These are phyloP conservation scores for Phytophthora pinifolia DNA, from an alignment of 352 stramenopile species.

Conservation along the genomic window DNA sequence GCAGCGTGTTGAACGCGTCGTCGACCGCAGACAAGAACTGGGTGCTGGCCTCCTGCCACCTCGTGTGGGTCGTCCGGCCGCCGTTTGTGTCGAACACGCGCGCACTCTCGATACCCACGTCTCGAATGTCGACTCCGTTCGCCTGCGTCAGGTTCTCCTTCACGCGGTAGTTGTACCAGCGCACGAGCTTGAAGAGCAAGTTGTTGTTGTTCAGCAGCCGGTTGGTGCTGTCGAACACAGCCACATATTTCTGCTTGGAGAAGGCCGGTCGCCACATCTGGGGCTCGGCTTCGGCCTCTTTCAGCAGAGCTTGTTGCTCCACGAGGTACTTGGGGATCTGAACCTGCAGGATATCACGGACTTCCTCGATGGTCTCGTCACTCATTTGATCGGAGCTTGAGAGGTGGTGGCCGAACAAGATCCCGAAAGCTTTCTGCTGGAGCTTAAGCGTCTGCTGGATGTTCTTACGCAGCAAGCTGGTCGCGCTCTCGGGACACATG, in stretches of 20 bases:
- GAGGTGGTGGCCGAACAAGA: slow-evolving; percentile 74
- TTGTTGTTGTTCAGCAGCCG: slow-evolving; percentile 85
- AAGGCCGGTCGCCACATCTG: slow-evolving; percentile 71
- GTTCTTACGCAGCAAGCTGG: slow-evolving; percentile 62
- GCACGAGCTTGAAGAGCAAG: slow-evolving; percentile 74
- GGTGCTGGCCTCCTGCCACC: slow-evolving; percentile 53
- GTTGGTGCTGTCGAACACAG: slow-evolving; percentile 56
- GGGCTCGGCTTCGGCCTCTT: slow-evolving; percentile 64
- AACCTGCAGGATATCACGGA: slow-evolving; percentile 62
- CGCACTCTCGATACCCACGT: slow-evolving; percentile 23
- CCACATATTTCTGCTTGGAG: slow-evolving; percentile 75
- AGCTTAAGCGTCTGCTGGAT: slow-evolving; percentile 73
- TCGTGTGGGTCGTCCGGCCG: slow-evolving; percentile 38
- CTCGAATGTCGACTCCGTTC: slow-evolving; percentile 54
- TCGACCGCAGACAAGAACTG: slow-evolving; percentile 52
- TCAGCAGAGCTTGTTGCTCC: slow-evolving; percentile 60
- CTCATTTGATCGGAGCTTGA: slow-evolving; percentile 51
- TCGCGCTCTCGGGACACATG: slow-evolving; percentile 71
- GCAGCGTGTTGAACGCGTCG: slow-evolving; percentile 72
- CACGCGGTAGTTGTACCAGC: slow-evolving; percentile 76
- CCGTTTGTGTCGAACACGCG: slow-evolving; percentile 25
- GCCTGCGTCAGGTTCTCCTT: slow-evolving; percentile 42
- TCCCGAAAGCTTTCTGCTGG: slow-evolving; percentile 62
- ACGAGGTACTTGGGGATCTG: slow-evolving; percentile 56
- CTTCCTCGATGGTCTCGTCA: slow-evolving; percentile 49